Percentiles rank a stretch among this genome's conserved stretches.
These are phyloP conservation scores for Lenzites betulinus DNA, from an alignment of 768 basidiomycete genomes.

Conservation along the genomic window DNA sequence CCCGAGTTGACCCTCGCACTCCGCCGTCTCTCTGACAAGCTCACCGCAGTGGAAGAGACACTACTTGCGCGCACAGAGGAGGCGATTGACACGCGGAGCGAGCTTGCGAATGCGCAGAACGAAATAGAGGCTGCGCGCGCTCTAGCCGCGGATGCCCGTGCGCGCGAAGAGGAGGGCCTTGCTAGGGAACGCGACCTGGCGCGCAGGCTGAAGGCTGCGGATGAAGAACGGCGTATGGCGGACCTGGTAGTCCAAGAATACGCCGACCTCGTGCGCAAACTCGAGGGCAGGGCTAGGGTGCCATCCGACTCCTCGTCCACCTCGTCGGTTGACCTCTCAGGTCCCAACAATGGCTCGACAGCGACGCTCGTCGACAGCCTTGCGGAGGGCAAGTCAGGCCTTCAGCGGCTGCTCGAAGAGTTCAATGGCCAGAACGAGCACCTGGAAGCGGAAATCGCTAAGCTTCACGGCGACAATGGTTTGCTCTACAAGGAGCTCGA, in stretches of 20 bases:
- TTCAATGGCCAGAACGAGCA: constrained; percentile 50
- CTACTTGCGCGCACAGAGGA: constrained; percentile 51
- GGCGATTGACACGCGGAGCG: constrained; percentile 45
- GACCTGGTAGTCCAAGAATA: constrained; percentile 73
- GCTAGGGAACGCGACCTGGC: constrained; percentile 52
- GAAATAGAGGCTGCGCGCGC: constrained; percentile 55
- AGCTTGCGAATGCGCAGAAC: constrained; percentile 44
- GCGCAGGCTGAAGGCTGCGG: constrained; percentile 45
- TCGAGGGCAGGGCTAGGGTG: constrained; percentile 51
- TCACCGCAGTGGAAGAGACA: constrained; percentile 58
- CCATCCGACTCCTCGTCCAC: constrained; percentile 15
- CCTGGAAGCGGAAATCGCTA: constrained; percentile 45
- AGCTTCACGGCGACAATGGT: constrained; percentile 48
- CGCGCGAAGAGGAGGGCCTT: constrained; percentile 54
- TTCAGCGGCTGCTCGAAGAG: constrained; percentile 51
- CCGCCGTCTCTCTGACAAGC: constrained; percentile 67
- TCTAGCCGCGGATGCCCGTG: constrained; percentile 53
- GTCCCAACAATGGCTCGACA: constrained; percentile 14
- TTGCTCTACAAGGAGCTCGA: constrained; percentile 44
- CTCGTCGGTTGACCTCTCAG: constrained; percentile 12
- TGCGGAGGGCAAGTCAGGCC: constrained; percentile 47
- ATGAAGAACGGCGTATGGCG: constrained; percentile 62
- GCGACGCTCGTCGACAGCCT: constrained; percentile 35
- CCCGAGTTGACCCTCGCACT: constrained; percentile 68
- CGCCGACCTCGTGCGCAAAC: constrained; percentile 67